phyloP scores from a whole-genome alignment of 768 basidiomycete genomes.

The Leccinum boreale region DNA sequence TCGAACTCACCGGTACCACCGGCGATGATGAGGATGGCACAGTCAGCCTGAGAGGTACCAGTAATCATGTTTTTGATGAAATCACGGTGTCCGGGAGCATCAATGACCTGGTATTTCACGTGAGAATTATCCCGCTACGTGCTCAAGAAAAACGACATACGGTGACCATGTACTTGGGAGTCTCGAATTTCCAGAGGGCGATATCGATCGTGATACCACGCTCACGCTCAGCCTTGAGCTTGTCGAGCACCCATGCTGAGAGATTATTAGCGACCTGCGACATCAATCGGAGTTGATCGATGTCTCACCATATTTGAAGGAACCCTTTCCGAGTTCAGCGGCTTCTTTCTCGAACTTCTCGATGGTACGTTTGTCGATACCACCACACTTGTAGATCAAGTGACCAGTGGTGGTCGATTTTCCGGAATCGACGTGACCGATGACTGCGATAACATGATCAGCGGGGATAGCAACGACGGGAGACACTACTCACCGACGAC shows the following conservation, averaged over 20 bases:
- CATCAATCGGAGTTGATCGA: constrained; percentile 15
- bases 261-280: constrained; percentile 24
- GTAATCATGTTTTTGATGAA: constrained; percentile 99
- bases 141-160: constrained; percentile 43
- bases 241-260: constrained; percentile 98
- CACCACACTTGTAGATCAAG: constrained; percentile 99
- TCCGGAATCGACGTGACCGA: constrained; percentile 99
- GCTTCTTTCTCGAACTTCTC: constrained; percentile 99
- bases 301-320: constrained; percentile 89
- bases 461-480: constrained; percentile 7
- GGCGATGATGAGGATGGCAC: constrained; percentile 99
- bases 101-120: constrained; percentile 73
- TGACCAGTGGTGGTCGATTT: constrained; percentile 99
- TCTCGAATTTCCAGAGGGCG: constrained; percentile 99
- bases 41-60: constrained; percentile 99
- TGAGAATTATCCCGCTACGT: constrained; percentile 1
- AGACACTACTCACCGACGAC: constrained; percentile 75
- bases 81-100: constrained; percentile 99
- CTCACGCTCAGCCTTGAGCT: constrained; percentile 99
- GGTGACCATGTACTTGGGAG: constrained; percentile 92
- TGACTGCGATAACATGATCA: constrained; percentile 57
- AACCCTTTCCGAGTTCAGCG: constrained; percentile 99
- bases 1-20: constrained; percentile 99
- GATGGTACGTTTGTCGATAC: constrained; percentile 99
- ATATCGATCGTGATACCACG: constrained; percentile 99